These are phyloP conservation scores for Geosiphon pyriformis DNA, from an alignment of 192 early-diverging fungal genomes.

Conservation along the genomic window DNA sequence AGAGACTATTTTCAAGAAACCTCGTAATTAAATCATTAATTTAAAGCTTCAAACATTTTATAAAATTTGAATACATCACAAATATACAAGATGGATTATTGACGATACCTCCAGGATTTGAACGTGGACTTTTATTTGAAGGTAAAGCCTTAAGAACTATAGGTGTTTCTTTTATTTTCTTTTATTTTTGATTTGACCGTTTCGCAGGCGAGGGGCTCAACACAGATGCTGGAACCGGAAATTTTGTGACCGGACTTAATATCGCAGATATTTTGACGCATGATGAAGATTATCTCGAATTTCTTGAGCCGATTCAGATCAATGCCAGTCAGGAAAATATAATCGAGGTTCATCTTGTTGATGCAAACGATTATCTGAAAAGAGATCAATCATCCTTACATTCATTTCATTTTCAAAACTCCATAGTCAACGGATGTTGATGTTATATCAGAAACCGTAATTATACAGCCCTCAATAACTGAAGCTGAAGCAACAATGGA, in stretches of 20 bases:
- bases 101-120: slow-evolving; percentile 66
- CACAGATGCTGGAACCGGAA: background rate
- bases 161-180: background rate
- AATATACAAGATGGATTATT: slow-evolving; percentile 48
- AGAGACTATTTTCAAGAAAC: background rate
- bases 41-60: background rate
- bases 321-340: no score
- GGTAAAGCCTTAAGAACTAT: background rate
- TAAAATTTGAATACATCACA: no score
- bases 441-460: background rate
- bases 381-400: no score
- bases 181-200: background rate
- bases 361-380: no score
- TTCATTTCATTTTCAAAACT: no score
- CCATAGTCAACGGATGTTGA: slow-evolving; percentile 21
- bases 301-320: slow-evolving; percentile 29
- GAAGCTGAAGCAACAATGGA: slow-evolving; percentile 24
- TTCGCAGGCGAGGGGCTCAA: slow-evolving; percentile 8
- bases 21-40: background rate
- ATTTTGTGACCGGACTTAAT: slow-evolving; percentile 26
- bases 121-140: slow-evolving; percentile 56
- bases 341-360: no score
- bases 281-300: slow-evolving; percentile 28
- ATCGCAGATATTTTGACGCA: slow-evolving; percentile 36
- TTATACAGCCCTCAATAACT: background rate